Percentiles rank a stretch among this genome's conserved stretches.
phyloP scores from a whole-genome alignment of 108 stramenopile genomes.

The Pseudonitzschia multiseries region DNA sequence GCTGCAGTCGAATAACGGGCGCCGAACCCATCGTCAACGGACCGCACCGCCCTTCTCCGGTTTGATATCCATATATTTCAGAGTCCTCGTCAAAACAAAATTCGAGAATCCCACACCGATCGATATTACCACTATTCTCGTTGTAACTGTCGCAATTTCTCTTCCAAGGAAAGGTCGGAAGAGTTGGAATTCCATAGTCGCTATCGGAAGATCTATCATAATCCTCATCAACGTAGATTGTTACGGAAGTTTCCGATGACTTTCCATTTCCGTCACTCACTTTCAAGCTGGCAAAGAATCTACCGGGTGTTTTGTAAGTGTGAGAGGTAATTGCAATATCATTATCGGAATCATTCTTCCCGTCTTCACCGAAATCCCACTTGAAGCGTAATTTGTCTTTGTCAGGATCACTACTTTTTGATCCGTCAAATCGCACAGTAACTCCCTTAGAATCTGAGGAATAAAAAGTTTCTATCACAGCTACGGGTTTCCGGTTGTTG shows the following conservation, averaged over 20 bases:
- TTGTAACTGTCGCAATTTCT: background rate
- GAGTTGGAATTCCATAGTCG: background rate
- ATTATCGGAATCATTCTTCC: slow-evolving; percentile 4
- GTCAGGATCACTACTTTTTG: slow-evolving; percentile 36
- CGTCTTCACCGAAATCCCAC: slow-evolving; percentile 37
- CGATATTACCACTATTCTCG: background rate
- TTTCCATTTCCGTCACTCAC: slow-evolving; percentile 28
- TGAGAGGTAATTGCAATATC: background rate
- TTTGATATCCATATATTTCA: slow-evolving; percentile 12
- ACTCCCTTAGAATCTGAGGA: background rate
- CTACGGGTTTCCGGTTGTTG: slow-evolving; percentile 25
- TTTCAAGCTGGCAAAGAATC: slow-evolving; percentile 18
- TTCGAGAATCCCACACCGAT: slow-evolving; percentile 19
- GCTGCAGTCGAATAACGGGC: slow-evolving; percentile 25
- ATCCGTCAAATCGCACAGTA: slow-evolving; percentile 32
- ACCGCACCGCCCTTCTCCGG: background rate
- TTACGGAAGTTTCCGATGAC: background rate
- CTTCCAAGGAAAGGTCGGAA: background rate
- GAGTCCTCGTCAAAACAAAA: slow-evolving; percentile 18
- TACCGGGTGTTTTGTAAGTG: slow-evolving; percentile 17
- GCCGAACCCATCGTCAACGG: slow-evolving; percentile 13
- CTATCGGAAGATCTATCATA: background rate
- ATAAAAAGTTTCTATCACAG: slow-evolving; percentile 7
- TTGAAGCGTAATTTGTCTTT: slow-evolving; percentile 20
- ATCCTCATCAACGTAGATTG: background rate